These are phyloP conservation scores for Astragalus glycyphyllos DNA, from an alignment of 306 rosid genomes.

Conservation along the genomic window DNA sequence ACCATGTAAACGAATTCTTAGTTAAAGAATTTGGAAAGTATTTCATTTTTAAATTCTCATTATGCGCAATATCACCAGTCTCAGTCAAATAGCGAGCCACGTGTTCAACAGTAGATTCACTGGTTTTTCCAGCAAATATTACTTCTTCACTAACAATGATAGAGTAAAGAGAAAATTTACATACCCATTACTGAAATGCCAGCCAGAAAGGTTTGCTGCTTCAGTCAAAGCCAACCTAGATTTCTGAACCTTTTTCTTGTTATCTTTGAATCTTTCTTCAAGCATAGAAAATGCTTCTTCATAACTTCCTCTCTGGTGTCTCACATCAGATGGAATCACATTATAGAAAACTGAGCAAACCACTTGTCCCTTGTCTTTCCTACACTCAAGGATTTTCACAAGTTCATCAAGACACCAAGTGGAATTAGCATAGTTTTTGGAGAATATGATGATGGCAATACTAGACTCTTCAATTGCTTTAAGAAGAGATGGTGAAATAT, in stretches of 20 bases:
- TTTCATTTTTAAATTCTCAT: too few relatives aligned
- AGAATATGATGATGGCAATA: conserved; percentile 44
- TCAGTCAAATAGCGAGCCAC: too few relatives aligned
- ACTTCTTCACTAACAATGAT: too few relatives aligned
- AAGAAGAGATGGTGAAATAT: conserved; percentile 45
- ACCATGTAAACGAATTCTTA: too few relatives aligned
- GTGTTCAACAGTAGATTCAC: too few relatives aligned
- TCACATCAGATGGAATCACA: conserved; percentile 31
- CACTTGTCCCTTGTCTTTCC: conserved; percentile 34
- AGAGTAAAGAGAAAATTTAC: neutral
- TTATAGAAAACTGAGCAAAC: conserved; percentile 41
- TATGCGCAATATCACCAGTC: too few relatives aligned
- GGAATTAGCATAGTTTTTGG: conserved; percentile 41
- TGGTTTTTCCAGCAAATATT: too few relatives aligned
- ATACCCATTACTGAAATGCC: conserved; percentile 48
- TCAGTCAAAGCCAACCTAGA: conserved; percentile 40
- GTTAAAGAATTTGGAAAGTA: too few relatives aligned
- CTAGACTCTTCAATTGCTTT: conserved; percentile 44
- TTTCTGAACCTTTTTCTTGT: conserved; percentile 40
- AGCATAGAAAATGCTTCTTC: conserved; percentile 40
- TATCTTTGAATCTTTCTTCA: conserved; percentile 41
- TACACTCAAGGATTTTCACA: conserved; percentile 42
- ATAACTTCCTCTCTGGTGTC: conserved; percentile 44
- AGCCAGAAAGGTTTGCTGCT: conserved; percentile 50
- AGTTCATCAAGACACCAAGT: conserved; percentile 46